Evolutionary conservation across 2,329 filamentous ascomycete genomes (phyloP), one percentile per base, ranked within the genome.

Genomic region (Bertia moriformis): DNA sequence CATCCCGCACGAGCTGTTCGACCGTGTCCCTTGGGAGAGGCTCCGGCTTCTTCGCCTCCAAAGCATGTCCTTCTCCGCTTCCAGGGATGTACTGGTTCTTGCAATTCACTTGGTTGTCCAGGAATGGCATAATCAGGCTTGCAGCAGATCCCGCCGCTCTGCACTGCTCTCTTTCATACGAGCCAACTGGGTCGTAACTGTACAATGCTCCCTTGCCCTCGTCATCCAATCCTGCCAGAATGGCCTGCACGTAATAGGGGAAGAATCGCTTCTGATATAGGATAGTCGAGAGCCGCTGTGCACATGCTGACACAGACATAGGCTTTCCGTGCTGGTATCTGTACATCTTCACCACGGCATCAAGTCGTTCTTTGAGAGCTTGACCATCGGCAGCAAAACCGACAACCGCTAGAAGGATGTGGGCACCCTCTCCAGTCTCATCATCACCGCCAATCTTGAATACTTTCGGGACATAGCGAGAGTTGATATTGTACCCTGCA

Each of bases 101-200:
- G 71, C 89, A 89, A 67, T 96, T 96, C 67, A 98, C 91, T 65
- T 98, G 93, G 61, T 98, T 98, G 62, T 98, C 91, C 54, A 98
- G 65, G 71, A 98, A 98, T 1, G 91, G 91, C 84, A 95, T 98
- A 63, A 98, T 98, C 60, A 98, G 66, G 53, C 84, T 91, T 40
- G 86, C 82, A 15, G 88, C 88, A 13, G 91, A 88, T 51, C 91
- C 91, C 32, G 85, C 91, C 24, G 91, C 88, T 47, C 89, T 78
- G 66, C 88, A 95, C 65, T 93, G 85, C 65, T 98, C 91, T 48
- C 91, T 71, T 70, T 98, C 91, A 64, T 96, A 98, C 58, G 85
- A 93, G 49, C 91, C 91, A 32, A 98, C 91, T 1, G 91, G 91
- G 57, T 98, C 91, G 65, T 98, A 98, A 46, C 83, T 91, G 71